These are phyloP conservation scores for Rutstroemia sp. DNA, from an alignment of 2,329 filamentous ascomycete genomes.

Conservation along the genomic window DNA sequence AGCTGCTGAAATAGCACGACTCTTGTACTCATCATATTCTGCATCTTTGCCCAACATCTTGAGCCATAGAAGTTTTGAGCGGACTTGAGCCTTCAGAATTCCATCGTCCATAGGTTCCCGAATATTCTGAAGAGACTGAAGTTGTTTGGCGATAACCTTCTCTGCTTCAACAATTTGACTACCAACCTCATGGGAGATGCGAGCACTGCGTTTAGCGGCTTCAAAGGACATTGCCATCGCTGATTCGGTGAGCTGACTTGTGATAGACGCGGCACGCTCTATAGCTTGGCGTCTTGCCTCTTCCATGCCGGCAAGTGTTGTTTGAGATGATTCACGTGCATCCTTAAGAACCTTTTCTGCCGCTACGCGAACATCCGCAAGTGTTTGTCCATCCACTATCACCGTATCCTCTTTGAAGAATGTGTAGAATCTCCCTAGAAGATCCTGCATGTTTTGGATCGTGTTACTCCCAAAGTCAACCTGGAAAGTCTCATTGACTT, in stretches of 20 bases:
- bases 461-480: conserved; percentile 45
- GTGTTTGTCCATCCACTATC: conserved; percentile 13
- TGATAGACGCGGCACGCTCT: conserved; percentile 17
- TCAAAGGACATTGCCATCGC: conserved; percentile 23
- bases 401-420: conserved; percentile 18
- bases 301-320: conserved; percentile 16
- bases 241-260: conserved; percentile 15
- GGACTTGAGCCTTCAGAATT: conserved; percentile 46
- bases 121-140: conserved; percentile 32
- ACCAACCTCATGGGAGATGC: conserved; percentile 22
- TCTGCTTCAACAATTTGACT: conserved; percentile 27
- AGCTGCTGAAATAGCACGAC: conserved; percentile 36
- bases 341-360: conserved; percentile 20
- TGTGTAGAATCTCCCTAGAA: conserved; percentile 21
- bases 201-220: conserved; percentile 24
- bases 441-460: conserved; percentile 20
- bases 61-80: conserved; percentile 50
- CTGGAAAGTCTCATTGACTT: conserved; percentile 52
- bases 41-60: conserved; percentile 42
- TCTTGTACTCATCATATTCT: conserved; percentile 40
- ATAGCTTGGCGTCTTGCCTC: conserved; percentile 18
- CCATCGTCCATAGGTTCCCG: conserved; percentile 37
- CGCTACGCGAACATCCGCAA: conserved; percentile 15
- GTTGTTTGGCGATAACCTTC: conserved; percentile 29
- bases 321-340: conserved; percentile 16